Evolutionary conservation across 2,329 filamentous ascomycete genomes (phyloP), one percentile per base, ranked within the genome.

Genomic region (Phoma herbarum): DNA sequence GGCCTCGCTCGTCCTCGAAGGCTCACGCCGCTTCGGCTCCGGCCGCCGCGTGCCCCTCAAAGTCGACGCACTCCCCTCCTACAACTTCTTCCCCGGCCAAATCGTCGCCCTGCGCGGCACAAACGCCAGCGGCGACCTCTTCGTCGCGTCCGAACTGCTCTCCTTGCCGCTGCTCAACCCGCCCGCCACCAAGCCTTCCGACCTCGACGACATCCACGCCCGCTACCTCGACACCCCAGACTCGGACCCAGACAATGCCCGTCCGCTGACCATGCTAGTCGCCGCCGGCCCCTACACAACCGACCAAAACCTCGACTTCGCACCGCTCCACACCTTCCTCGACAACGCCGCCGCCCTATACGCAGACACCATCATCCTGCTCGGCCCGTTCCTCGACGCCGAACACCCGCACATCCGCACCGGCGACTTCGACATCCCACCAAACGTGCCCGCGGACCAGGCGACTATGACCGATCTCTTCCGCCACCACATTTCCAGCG

Each of bases 41-140:
- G 95, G 93, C 4, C 81, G 91, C 57, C 86, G 95, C 57, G 86
- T 97, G 28, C 91, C 92, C 4, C 78, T 99, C 18, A 91, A 92
- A 64, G 81, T 97, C 57, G 85, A 90, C 60, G 84, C 84, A 2
- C 76, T 96, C 1, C 80, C 83, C 64, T 85, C 78, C 1, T 95
- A 90, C 78, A 90, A 92, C 73, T 92, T 98, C 80, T 98, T 98
- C 74, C 95, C 94, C 0, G 95, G 95, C 6, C 93, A 98, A 74
- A 92, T 98, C 51, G 92, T 97, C 28, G 95, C 94, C 7, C 79
- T 98, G 26, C 85, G 85, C 61, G 95, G 95, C 8, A 92, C 88
- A 67, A 99, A 99, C 74, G 88, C 92, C 20, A 92, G 92, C 0
- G 94, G 94, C 0, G 85, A 88, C 35, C 89, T 91, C 68, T 97